Base-by-base conservation (phyloP, 768 basidiomycete genomes). In the Boletus patriciae region DNA sequence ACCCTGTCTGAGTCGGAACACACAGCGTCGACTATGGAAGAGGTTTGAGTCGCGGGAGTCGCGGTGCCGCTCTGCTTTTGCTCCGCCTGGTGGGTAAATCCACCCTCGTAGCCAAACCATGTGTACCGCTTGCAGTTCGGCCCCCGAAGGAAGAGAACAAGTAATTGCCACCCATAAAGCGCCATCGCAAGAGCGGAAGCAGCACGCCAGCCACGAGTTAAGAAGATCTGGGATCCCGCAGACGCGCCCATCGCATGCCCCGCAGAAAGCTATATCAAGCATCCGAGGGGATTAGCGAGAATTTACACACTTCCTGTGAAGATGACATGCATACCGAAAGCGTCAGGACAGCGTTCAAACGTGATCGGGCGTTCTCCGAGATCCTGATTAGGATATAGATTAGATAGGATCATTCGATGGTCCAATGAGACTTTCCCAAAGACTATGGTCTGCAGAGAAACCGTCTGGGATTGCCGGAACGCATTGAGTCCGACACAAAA, bases 21-120 rank as follows among this genome's bases (percentile, higher is more conserved):
- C 21, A 31, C 49, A 4, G 40, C 23, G 15, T 51, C 54, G 34
- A 33, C 8, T 21, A 50, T 31, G 29, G 58, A 59, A 15, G 56
- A 53, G 1, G 42, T 49, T 46, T 57, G 55, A 12, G 50, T 55
- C 4, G 34, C 31, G 8, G 53, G 51, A 2, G 50, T 55, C 7
- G 33, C 29, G 6, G 37, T 46, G 19, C 15, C 50, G 16, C 12
- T 21, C 31, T 54, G 53, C 41, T 52, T 56, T 25, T 37, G 52
- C n/a, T 58, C 54, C 29, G 18, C 19, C 11, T 49, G 33, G 12
- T 45, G 45, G n/a, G 49, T 66, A 18, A 78, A 53, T 11, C 84
- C 84, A 19, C 84, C 85, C 62, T 84, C 77, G 61, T 81, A 86
- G 18, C 87, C 85, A 65, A 86, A 74, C 86, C 86, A 86, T 38